Percentiles rank a stretch among this genome's conserved stretches.
Evolutionary conservation across 192 early-diverging fungal species (phyloP).

Genomic region (Chytriomyces confervae): DNA sequence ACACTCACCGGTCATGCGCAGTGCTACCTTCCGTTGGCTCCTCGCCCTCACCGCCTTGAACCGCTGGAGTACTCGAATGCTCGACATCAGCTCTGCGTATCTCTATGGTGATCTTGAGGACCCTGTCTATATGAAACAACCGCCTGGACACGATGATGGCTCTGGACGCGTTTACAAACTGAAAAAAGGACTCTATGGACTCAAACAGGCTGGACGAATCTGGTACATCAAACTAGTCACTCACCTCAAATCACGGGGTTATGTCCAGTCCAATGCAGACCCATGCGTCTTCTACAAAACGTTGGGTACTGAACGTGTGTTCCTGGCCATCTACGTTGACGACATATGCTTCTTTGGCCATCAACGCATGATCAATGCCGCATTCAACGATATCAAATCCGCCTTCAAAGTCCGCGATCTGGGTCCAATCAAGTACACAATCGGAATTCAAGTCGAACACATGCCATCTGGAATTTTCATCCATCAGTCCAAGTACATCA

Average conservation of each 20-base stretch:
- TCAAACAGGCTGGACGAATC: neutral
- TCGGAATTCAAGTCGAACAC: slow-evolving; percentile 13
- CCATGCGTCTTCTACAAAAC: neutral
- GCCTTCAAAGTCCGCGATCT: neutral
- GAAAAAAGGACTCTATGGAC: neutral
- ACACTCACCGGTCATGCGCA: slow-evolving; percentile 33
- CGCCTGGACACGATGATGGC: neutral
- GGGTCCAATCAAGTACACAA: neutral
- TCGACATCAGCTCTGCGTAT: neutral
- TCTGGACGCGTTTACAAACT: neutral
- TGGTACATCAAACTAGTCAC: neutral
- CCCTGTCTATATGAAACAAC: neutral
- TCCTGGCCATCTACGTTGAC: neutral
- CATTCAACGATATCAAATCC: neutral
- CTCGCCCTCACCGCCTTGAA: neutral
- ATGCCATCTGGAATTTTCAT: neutral
- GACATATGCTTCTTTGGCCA: neutral
- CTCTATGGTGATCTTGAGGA: neutral
- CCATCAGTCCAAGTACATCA: slow-evolving; percentile 4
- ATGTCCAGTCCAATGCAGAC: neutral
- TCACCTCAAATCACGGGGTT: neutral
- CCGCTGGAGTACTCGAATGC: neutral
- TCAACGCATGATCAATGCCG: neutral
- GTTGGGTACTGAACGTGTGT: neutral
- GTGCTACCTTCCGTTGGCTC: slow-evolving; percentile 25